Percentiles rank a stretch among this genome's conserved stretches.
phyloP scores from a whole-genome alignment of 208 protist species.

The Leishmania guyanensis region DNA sequence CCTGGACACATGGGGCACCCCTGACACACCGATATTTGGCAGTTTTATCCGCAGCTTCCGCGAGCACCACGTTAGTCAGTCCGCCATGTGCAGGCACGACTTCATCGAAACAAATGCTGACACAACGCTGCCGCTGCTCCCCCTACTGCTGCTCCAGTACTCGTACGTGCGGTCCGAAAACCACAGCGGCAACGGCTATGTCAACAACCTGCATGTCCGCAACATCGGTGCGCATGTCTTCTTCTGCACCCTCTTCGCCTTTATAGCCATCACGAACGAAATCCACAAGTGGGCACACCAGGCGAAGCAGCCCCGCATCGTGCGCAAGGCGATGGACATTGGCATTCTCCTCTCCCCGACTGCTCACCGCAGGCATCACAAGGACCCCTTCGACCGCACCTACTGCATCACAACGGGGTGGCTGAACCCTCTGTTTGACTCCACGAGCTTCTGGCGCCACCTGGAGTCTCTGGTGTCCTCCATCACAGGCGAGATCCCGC shows the following conservation, averaged over 20 bases:
- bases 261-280: slow-evolving; percentile 92
- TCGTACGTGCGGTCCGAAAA: slow-evolving; percentile 40
- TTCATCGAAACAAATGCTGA: slow-evolving; percentile 96
- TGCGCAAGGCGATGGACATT: slow-evolving; percentile 68
- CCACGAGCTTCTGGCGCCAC: slow-evolving; percentile 89
- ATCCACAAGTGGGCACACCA: slow-evolving; percentile 95
- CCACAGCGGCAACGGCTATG: slow-evolving; percentile 46
- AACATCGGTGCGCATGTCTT: slow-evolving; percentile 79
- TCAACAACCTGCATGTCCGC: slow-evolving; percentile 53
- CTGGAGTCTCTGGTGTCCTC: slow-evolving; percentile 79
- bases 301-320: slow-evolving; percentile 56
- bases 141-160: slow-evolving; percentile 65
- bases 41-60: slow-evolving; percentile 95
- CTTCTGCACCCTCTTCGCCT: slow-evolving; percentile 72
- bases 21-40: slow-evolving; percentile 88
- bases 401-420: slow-evolving; percentile 97
- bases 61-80: slow-evolving; percentile 94
- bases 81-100: slow-evolving; percentile 93
- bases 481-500: slow-evolving; percentile 80
- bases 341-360: slow-evolving; percentile 84
- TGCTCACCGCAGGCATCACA: slow-evolving; percentile 91
- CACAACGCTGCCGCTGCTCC: slow-evolving; percentile 89
- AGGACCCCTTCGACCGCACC: slow-evolving; percentile 87
- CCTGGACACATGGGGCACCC: slow-evolving; percentile 93
- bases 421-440: slow-evolving; percentile 90